Base-by-base conservation (phyloP, 169 alveolate species). In the Plasmodium adleri region DNA sequence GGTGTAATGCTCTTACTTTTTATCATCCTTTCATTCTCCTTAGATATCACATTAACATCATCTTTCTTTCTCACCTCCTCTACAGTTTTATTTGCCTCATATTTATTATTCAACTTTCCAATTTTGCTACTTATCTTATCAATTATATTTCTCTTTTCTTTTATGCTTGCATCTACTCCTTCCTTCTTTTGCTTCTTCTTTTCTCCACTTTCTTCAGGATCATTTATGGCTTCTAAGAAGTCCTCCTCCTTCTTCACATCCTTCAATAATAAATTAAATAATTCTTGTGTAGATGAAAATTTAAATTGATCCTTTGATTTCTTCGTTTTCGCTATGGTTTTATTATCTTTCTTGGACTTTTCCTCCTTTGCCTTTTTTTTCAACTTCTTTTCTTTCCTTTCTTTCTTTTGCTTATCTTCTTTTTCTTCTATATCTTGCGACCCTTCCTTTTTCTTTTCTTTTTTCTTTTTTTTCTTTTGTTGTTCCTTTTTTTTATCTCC, bases 261-360 rank as follows among this genome's bases (percentile, higher is more conserved):
- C 56, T 58, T 63, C 71, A 75, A 52, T 32, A 75, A 71, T 32
- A 75, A 49, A 75, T 75, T 75, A 49, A 75, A 75, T n/a, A 75
- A 20, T 22, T 75, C 88, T 39, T 75, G 88, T 12, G 88, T 75
- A 28, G 88, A 75, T 1, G 88, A 56, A 75, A 75, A 75, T n/a
- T 75, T 75, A 39, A 75, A 75, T 4, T n/a, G 67, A 9, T 75
- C 88, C 52, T 75, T 75, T 8, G 43, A 20, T 50, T 75, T 75
- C 47, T 63, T 75, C 63, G 12, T 20, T 63, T 60, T 67, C 0
- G 63, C 13, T 20, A 10, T 24, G 13, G 60, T 60, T 39, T 52
- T 75, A 47, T 63, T 75, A 39, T 26, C 15, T 13, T 49, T 75
- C 66, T 49, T 49, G 63, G 68, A 13, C 45, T 49, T 52, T 49